Base-by-base conservation (phyloP, 2,329 filamentous ascomycete species). In the Botrytis fabae region DNA sequence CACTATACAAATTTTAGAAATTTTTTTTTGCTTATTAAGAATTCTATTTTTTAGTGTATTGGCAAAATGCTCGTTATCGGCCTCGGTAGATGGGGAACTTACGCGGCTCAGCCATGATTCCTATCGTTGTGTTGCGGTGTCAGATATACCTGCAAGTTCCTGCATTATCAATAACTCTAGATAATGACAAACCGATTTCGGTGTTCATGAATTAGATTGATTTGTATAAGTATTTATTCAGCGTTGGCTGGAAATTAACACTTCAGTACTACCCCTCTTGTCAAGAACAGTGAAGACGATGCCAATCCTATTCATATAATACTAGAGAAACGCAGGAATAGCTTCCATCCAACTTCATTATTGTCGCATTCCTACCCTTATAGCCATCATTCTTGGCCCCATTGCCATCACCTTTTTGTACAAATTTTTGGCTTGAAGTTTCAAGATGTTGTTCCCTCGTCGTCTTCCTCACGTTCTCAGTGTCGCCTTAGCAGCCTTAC, bases 401-500 rank as follows among this genome's bases (percentile, higher is more conserved):
- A n/a, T 44, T 57, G 38, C 2, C 22, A n/a, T 54, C 35, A 14
- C n/a, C 44, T 62, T 63, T 44, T 32, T 5, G 38, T n/a, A 18
- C 54, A n/a, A 35, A 4, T 32, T 9, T 28, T n/a, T 16, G 35
- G 8, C 28, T 57, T 42, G 22, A 66, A 54, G 16, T 66, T 20
- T 32, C 35, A 66, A 42, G 8, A 71, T 71, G 70, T 66, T 59
- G 48, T 42, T 59, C 48, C 18, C 48, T 48, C 18, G 28, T 32
- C 60, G 28, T 40, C 60, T 54, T 46, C 28, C 61, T 66, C 48
- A 42, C 20, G 48, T 40, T 28, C 48, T 66, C 57, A 42, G 62
- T 38, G 40, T 71, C 16, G 61, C 60, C 38, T 54, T 71, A 12
- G 70, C 70, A 38, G 35, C 62, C 22, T 57, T 69, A 38, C 65